These are phyloP conservation scores for Cladosporium phlei DNA, from an alignment of 2,329 filamentous ascomycete genomes.

Conservation along the genomic window DNA sequence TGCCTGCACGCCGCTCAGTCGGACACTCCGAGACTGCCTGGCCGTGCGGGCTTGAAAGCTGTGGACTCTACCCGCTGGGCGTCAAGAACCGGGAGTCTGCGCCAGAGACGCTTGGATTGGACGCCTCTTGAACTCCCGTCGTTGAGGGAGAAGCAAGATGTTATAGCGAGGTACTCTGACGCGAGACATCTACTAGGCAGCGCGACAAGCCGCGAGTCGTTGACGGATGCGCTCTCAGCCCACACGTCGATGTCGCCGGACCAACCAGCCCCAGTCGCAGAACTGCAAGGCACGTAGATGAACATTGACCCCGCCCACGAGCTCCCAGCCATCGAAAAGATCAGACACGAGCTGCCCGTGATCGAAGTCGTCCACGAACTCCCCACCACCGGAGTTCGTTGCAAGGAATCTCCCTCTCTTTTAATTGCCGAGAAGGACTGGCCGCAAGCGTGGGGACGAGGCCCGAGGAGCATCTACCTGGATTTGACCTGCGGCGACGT, in stretches of 20 bases:
- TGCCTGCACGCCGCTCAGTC: background rate
- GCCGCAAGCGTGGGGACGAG: background rate
- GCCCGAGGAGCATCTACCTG: slow-evolving; percentile 4
- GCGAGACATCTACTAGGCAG: slow-evolving; percentile 5
- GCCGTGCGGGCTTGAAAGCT: background rate
- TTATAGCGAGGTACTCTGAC: slow-evolving; percentile 4
- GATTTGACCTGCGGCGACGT: background rate
- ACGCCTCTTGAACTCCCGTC: background rate
- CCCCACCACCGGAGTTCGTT: background rate
- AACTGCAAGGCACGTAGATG: too few species aligned
- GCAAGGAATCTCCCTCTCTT: background rate
- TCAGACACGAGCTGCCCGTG: background rate
- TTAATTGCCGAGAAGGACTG: slow-evolving; percentile 11
- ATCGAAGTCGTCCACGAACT: background rate
- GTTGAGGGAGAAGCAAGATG: background rate
- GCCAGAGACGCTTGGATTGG: slow-evolving; percentile 6
- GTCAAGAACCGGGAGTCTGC: slow-evolving; percentile 1
- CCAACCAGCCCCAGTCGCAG: too few species aligned
- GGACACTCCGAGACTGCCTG: background rate
- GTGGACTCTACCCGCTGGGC: slow-evolving; percentile 4
- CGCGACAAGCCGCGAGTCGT: background rate
- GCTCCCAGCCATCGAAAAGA: background rate
- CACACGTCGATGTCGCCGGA: too few species aligned
- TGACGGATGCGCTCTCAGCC: background rate
- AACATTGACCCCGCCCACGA: background rate